A percentile compares a stretch with the other conserved stretches of the same genome.
Evolutionary conservation across 305 asterid species (phyloP).

Genomic region (Fraxinus greggii): DNA sequence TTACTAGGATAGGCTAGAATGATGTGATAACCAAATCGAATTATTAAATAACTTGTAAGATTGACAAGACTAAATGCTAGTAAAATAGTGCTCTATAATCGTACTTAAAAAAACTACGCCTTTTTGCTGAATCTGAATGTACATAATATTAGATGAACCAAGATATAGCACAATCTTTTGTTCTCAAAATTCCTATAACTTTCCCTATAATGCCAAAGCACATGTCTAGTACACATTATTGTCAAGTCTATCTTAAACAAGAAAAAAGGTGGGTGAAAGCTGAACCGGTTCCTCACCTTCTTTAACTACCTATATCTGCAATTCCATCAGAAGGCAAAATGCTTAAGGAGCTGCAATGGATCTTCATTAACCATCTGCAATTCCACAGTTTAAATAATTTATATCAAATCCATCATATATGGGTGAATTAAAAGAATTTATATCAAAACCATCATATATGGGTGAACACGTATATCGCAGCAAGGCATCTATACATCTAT

Average conservation of each 20-base stretch:
- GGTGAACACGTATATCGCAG: not conserved
- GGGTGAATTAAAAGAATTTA: slow-evolving; percentile 3
- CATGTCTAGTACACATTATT: not conserved
- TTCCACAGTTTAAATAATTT: not conserved
- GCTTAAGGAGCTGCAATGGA: slow-evolving; percentile 44
- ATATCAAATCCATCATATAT: not conserved
- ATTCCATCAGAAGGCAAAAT: slow-evolving; percentile 18
- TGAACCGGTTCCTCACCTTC: not conserved
- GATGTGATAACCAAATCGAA: not conserved
- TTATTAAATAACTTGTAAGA: not conserved
- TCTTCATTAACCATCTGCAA: slow-evolving; percentile 51
- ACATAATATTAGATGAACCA: not conserved
- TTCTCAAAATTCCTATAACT: not conserved
- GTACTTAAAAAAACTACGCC: not conserved
- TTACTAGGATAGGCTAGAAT: not conserved
- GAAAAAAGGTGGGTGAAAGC: slow-evolving; percentile 5
- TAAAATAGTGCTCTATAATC: not conserved
- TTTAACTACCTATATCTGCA: not conserved
- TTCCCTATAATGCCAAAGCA: not conserved
- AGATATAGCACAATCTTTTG: not conserved
- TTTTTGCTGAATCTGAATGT: not conserved
- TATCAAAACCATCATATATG: not conserved
- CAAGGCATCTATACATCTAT: not conserved
- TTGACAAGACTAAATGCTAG: not conserved
- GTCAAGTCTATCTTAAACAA: slow-evolving; percentile 34